These are phyloP conservation scores for Sporothrix dimorphospora DNA, from an alignment of 2,329 filamentous ascomycete genomes.

Conservation along the genomic window DNA sequence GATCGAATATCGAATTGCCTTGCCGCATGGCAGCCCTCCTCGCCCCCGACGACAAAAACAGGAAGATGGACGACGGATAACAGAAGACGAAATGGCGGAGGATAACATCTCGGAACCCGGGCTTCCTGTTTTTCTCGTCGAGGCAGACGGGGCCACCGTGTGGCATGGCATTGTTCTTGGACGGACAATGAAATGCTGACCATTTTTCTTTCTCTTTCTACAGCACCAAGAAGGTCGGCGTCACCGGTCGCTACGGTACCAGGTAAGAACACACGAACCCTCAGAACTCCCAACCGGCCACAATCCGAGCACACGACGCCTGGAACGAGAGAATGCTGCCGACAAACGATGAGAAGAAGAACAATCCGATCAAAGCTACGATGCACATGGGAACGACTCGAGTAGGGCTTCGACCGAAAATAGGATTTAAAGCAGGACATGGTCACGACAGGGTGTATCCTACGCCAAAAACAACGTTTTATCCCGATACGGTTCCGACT, in stretches of 20 bases:
- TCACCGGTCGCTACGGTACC: conserved; percentile 71
- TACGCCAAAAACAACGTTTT: background rate
- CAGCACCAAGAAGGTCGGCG: conserved; percentile 94
- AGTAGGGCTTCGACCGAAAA: background rate
- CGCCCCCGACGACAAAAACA: conserved; percentile 24
- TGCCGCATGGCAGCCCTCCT: conserved; percentile 11
- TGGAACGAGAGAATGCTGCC: background rate
- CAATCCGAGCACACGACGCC: background rate
- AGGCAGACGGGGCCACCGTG: background rate
- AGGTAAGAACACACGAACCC: conserved; percentile 32
- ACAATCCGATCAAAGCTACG: background rate
- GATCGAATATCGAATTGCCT: background rate
- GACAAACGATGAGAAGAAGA: background rate
- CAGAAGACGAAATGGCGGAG: background rate
- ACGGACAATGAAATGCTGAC: conserved; percentile 30
- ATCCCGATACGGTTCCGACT: too few relatives aligned
- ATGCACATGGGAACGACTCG: too few relatives aligned
- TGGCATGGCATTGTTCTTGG: background rate
- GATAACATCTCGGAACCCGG: background rate
- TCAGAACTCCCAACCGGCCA: background rate
- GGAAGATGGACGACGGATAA: background rate
- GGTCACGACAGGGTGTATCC: background rate
- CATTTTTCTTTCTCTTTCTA: conserved; percentile 22
- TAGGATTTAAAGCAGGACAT: too few relatives aligned
- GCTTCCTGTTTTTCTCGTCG: conserved; percentile 10